Base-by-base conservation (phyloP, 192 early-diverging fungal genomes). In the Phlyctochytrium planicorne region DNA sequence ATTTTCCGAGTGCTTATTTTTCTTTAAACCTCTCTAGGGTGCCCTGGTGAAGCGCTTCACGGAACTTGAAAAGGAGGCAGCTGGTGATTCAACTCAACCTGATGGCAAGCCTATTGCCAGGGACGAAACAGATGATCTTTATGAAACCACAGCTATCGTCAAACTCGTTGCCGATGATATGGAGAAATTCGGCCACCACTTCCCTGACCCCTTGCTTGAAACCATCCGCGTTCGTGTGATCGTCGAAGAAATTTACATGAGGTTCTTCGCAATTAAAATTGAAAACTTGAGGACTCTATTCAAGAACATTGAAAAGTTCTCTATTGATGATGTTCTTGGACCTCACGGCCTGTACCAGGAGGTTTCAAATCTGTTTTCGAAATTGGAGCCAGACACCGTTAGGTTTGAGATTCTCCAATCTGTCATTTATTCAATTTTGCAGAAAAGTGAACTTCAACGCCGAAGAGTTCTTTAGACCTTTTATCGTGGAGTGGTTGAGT, bases 401-500 rank as follows among this genome's bases (percentile, higher is more conserved):
- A 34, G 25, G 50, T 23, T 34, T 63, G 35, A 14, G 24, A 3
- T n/a, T 25, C n/a, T 33, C 62, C 6, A 24, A 36, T 2, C 6
- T 40, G 24, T 14, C 2, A 23, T 30, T 77, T 25, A 4, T 24
- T 25, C 2, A 12, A 14, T 23, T 23, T 20, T 34, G 25, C 47
- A 76, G 74, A 32, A 65, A 71, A 62, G 78, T 71, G 34, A 67
- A 82, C 33, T 88, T 91, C 65, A 87, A 91, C 56, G 83, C 91
- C 53, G 89, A 91, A 56, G 75, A 67, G 1, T 90, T 84, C 83
- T 94, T 94, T 65, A 68, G 75, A 24, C 83, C 84, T 1, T 87
- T 88, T 65, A 87, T 94, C n/a, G 71, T 76, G 12, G 75, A 82
- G 52, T 93, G 88, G 83, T 65, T 94, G 47, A 68, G 80, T 16